Evolutionary conservation across 2,329 filamentous ascomycete species (phyloP), one percentile per base, ranked within the genome.

Genomic region (Ophiostoma sp.): DNA sequence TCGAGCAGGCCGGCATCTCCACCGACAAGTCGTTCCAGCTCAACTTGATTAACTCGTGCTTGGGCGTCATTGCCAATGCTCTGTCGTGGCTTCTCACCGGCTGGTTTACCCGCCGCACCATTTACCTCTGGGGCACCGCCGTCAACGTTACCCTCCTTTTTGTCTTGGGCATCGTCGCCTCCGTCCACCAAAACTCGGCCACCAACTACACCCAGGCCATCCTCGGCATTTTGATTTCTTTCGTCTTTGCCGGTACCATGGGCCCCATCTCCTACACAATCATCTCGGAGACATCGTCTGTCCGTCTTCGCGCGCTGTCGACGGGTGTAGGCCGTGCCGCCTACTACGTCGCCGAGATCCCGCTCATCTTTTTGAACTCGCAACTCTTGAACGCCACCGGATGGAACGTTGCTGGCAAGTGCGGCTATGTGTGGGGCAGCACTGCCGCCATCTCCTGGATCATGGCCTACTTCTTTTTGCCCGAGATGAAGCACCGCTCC

Each of bases 1-100:
- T 71, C 25, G 70, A 71, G 42, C 70, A 91, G 84, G 90, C 90
- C 72, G 89, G 89, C 71, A 86, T 92, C 76, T 73, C 74, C 1
- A 81, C 79, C 3, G 81, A 90, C 76, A 84, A 82, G 55, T 86
- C 89, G 8, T 91, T 91, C 78, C 86, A 86, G 57, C 83, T 91
- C 22, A 87, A 87, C 80, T 86, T 91, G 50, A 90, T 91, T 80
- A 91, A 87, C 72, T 90, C 89, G 0, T 87, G 85, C 69, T 87
- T 91, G n/a, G 59, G 59, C 33, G 19, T 64, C 33, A 17, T 92
- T 78, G 85, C 90, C 75, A 88, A 90, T 79, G 90, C 90, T 86
- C 82, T 90, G 50, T 72, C 33, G 9, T 64, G 59, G 59, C 59
- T 42, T 6, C 33, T 64, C 9, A 64, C 59, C 1, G 59, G 59